A percentile compares a stretch with the other conserved stretches of the same genome.
phyloP scores from a whole-genome alignment of 2,329 filamentous ascomycete species.

The Aspergillus piperis region DNA sequence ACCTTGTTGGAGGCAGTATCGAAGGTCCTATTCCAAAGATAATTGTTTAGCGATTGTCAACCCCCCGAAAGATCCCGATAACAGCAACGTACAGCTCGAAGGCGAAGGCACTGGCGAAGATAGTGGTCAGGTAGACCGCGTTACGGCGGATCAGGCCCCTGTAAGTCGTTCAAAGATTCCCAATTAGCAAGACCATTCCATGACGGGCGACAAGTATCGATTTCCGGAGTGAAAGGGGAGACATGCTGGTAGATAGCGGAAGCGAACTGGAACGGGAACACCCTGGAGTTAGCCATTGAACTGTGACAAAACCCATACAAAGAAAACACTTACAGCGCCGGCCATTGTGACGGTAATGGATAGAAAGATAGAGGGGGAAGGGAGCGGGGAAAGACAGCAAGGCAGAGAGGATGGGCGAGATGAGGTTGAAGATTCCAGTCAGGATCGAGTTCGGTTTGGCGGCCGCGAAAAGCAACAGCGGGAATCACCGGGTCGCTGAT shows the following conservation, averaged over 20 bases:
- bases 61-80: conserved; percentile 1
- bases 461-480: conserved; percentile 36
- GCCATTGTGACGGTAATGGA: conserved; percentile 55
- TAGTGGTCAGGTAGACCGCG: conserved; percentile 78
- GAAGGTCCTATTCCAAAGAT: conserved; percentile 64
- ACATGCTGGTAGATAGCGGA: conserved; percentile 63
- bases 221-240: conserved; percentile 21
- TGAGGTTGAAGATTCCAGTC: conserved; percentile 35
- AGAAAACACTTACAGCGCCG: conserved; percentile 49
- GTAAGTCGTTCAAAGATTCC: conserved; percentile 15
- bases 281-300: conserved; percentile 31
- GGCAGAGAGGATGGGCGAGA: conserved; percentile 21
- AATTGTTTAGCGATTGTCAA: conserved; percentile 22
- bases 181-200: conserved; percentile 20
- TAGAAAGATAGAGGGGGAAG: conserved; percentile 20
- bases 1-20: conserved; percentile 78
- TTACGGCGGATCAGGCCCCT: conserved; percentile 87
- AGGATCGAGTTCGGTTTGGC: conserved; percentile 16
- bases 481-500: conserved; percentile 44
- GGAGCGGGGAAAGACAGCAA: conserved; percentile 23
- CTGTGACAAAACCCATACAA: conserved; percentile 35
- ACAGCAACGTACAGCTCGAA: conserved; percentile 79
- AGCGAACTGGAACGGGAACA: conserved; percentile 47
- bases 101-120: conserved; percentile 85
- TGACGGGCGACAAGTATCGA: conserved; percentile 12